Evolutionary conservation across 1,139 yeast genomes (phyloP), one percentile per base, ranked within the genome.

Genomic region (Blastobotrys illinoisensis): DNA sequence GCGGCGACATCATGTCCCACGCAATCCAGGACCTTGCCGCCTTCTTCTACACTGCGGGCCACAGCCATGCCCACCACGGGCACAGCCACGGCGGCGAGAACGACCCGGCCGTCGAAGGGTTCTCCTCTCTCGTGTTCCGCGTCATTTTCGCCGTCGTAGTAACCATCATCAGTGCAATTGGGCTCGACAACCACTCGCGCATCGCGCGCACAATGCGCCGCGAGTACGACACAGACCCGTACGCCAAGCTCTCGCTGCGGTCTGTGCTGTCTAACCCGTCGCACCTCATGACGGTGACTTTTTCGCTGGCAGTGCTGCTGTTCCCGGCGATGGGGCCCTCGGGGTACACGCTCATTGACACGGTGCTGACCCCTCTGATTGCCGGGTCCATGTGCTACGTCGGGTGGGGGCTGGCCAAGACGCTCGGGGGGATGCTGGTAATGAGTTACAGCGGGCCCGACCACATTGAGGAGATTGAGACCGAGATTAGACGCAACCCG

Each of bases 1-100:
- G 98, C 0, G 81, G 89, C 56, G 98, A 93, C 68, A 75, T 93
- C 55, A 74, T 88, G 52, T 87, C 95, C 54, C 99, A 93, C 69
- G 79, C 88, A 13, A 65, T 88, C 19, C 97, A 93, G 68, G 96
- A 88, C 61, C 68, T 82, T 49, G 80, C 87, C 46, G 65, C 80
- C 80, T 26, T 71, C 70, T 23, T 72, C 76, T 60, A 84, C 76
- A 56, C 54, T 2, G 64, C 65, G n/a, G 69, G 67, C 28, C 55
- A 58, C 20, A 62, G 61, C 32, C 72, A 71, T 52, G 73, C 71
- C 18, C 74, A 69, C 49, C 78, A 82, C 5, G 40, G 40, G 16
- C 40, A 32, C 84, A 81, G 57, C 86, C 78, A 76, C 51, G 69
- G 74, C 32, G 66, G 68, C 18, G 75, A 71, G 40, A 64, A 70